Percentiles rank a stretch among this genome's conserved stretches.
Evolutionary conservation across 768 basidiomycete species (phyloP).

Genomic region (Lyophyllum atratum): DNA sequence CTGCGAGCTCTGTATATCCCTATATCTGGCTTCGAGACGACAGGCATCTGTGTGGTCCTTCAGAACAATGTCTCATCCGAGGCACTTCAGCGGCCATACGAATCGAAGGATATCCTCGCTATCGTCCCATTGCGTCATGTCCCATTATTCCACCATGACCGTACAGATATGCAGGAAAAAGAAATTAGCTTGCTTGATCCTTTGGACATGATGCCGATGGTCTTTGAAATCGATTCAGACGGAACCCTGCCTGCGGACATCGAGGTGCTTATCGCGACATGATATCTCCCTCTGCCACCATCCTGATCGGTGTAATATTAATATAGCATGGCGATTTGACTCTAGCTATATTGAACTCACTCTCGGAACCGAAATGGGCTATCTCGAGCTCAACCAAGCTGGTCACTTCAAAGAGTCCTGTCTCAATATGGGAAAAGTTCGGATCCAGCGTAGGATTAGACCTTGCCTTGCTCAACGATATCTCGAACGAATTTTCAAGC

Average conservation of each 20-base stretch:
- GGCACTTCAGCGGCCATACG: constrained; percentile 25
- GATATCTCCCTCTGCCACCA: background rate
- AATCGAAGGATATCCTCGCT: constrained; percentile 42
- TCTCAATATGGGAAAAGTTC: constrained; percentile 47
- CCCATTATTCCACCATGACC: constrained; percentile 47
- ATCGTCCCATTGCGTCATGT: constrained; percentile 46
- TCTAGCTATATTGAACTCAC: constrained; percentile 23
- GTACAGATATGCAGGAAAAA: constrained; percentile 26
- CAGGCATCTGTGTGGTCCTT: constrained; percentile 45
- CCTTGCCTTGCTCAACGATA: constrained; percentile 34
- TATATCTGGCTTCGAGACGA: constrained; percentile 30
- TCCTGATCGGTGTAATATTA: background rate
- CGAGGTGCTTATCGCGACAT: constrained; percentile 10
- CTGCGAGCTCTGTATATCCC: constrained; percentile 49
- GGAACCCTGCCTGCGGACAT: background rate
- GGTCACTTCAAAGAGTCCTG: constrained; percentile 31
- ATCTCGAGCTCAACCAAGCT: constrained; percentile 24
- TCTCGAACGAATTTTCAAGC: constrained; percentile 48
- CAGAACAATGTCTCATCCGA: constrained; percentile 27
- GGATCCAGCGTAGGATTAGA: constrained; percentile 37
- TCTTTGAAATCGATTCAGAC: constrained; percentile 31
- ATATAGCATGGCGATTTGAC: constrained; percentile 31
- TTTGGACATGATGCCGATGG: constrained; percentile 50
- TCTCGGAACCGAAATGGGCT: constrained; percentile 29
- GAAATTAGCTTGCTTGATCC: constrained; percentile 56